Base-by-base conservation (phyloP, 2,329 filamentous ascomycete genomes). In the Fusarium acutatum region DNA sequence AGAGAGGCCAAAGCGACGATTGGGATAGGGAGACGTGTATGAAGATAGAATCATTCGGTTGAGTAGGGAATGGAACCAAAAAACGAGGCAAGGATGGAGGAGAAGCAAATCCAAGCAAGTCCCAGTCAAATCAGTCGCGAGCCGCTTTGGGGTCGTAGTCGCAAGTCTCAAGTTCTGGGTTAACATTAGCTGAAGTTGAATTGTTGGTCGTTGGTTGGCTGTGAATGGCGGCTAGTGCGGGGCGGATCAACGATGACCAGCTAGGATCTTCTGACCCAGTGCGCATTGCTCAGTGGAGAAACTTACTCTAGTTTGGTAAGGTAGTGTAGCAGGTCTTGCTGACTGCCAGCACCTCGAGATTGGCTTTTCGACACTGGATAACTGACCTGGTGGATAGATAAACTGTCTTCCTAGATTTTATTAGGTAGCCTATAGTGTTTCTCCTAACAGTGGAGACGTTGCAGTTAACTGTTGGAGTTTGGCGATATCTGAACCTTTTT, bases 171-270 rank as follows among this genome's bases (percentile, higher is more conserved):
- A 69, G 71, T 62, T 70, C 74, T 54, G 64, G 58, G 32, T 67
- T 46, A 41, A 22, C 24, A 26, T 66, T 66, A 44, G 34, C 38
- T 37, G 60, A 65, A 38, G 60, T 28, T 57, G 47, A 32, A 47
- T 69, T 75, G 69, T 65, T 71, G 67, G 60, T 62, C 52, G 64
- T 60, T 58, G 62, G 67, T 60, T 64, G 50, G 62, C 28, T 63
- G 32, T 38, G 24, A 52, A 60, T 52, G 38, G 47, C 62, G 43
- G 49, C 34, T 47, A 30, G n/a, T 64, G 72, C 64, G 72, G 72
- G 72, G 72, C 72, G 72, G 72, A 74, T 78, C 75, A 79, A 78
- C 66, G 75, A 78, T 77, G 76, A 71, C 64, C 75, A 75, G 67
- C 66, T 52, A 63, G 64, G 69, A 66, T 58, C 64, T 58, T 46